Evolutionary conservation across 192 early-diverging fungal genomes (phyloP).

Genomic region (Phlyctochytrium arcticum): DNA sequence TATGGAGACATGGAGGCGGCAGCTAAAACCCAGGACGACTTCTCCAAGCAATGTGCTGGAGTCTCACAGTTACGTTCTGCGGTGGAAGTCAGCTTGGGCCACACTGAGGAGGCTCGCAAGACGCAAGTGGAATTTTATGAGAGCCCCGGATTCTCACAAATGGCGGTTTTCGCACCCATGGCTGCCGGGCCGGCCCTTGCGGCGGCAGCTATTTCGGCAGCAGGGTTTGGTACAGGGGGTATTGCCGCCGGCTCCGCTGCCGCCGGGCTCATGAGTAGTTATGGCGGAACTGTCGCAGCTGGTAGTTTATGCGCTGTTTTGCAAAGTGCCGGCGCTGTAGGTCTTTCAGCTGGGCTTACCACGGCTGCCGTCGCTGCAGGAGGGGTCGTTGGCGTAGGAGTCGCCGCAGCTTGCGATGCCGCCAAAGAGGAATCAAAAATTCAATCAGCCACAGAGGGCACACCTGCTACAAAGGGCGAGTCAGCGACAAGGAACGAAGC

Average conservation of each 20-base stretch:
- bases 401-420: too few relatives aligned
- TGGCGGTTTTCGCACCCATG: slow-evolving; percentile 7
- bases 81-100: background rate
- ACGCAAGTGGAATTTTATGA: slow-evolving; percentile 19
- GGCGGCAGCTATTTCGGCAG: slow-evolving; percentile 11
- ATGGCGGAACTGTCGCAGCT: slow-evolving; percentile 15
- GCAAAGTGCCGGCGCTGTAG: slow-evolving; percentile 10
- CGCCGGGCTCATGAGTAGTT: slow-evolving; percentile 5
- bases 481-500: too few relatives aligned
- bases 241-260: slow-evolving; percentile 12
- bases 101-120: slow-evolving; percentile 1
- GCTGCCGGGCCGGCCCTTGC: slow-evolving; percentile 1
- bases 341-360: background rate
- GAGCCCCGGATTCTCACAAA: slow-evolving; percentile 15
- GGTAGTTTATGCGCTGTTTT: slow-evolving; percentile 10
- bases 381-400: too few relatives aligned
- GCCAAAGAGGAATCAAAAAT: too few relatives aligned
- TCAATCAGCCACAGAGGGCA: too few relatives aligned
- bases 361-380: background rate
- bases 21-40: slow-evolving; percentile 11
- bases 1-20: slow-evolving; percentile 11
- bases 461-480: too few relatives aligned
- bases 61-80: slow-evolving; percentile 17
- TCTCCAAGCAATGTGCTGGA: slow-evolving; percentile 5
- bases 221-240: slow-evolving; percentile 11